A percentile compares a stretch with the other conserved stretches of the same genome.
Evolutionary conservation across 2,329 filamentous ascomycete genomes (phyloP).

Genomic region (Pseudopithomyces chartarum): DNA sequence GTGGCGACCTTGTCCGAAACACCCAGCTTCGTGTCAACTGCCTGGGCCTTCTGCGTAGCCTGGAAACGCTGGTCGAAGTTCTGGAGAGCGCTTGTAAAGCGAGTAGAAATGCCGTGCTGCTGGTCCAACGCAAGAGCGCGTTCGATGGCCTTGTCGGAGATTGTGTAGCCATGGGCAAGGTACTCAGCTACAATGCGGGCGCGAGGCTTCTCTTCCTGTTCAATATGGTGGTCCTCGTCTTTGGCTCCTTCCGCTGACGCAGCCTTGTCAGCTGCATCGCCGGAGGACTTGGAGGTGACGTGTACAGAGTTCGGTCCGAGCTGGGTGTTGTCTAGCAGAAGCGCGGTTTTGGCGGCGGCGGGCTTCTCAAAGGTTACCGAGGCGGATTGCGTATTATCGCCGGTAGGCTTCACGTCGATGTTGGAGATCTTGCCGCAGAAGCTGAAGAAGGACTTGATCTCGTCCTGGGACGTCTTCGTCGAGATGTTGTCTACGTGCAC

Average conservation of each 20-base stretch:
- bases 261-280: constrained; percentile 65
- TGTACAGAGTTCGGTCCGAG: constrained; percentile 77
- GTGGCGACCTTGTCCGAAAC: constrained; percentile 74
- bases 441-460: constrained; percentile 96
- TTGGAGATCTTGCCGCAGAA: constrained; percentile 91
- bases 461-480: constrained; percentile 79
- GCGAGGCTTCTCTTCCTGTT: constrained; percentile 96
- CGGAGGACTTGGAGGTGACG: constrained; percentile 73
- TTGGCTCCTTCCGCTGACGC: constrained; percentile 57
- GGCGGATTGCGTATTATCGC: constrained; percentile 75
- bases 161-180: constrained; percentile 88
- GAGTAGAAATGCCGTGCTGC: constrained; percentile 81
- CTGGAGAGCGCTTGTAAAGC: constrained; percentile 77
- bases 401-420: constrained; percentile 72
- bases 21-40: constrained; percentile 82
- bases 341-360: constrained; percentile 93
- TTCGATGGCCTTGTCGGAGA: constrained; percentile 78
- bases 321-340: constrained; percentile 95
- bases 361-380: constrained; percentile 97
- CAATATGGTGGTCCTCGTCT: constrained; percentile 70
- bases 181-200: constrained; percentile 94
- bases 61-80: constrained; percentile 85
- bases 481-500: constrained; percentile 93
- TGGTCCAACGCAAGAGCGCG: constrained; percentile 85
- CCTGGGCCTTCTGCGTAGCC: constrained; percentile 83